Evolutionary conservation across 306 rosid species (phyloP).

Genomic region (Vigna trinervia): DNA sequence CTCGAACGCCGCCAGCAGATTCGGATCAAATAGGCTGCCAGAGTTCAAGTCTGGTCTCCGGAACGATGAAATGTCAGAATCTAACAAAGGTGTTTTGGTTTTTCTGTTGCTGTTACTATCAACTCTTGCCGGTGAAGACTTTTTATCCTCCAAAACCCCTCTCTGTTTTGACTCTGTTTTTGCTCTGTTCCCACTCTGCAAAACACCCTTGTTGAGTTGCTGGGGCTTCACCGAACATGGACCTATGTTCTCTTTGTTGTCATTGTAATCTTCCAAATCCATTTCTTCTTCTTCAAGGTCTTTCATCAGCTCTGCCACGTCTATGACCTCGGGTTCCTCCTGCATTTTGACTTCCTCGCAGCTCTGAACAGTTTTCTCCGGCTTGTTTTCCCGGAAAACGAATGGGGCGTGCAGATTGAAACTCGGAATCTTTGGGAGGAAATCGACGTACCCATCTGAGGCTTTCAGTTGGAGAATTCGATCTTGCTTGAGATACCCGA

Average conservation of each 20-base stretch:
- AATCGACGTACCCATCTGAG: constrained; percentile 63
- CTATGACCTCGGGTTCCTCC: constrained; percentile 54
- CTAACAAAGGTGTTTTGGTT: constrained; percentile 45
- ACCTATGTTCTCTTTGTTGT: constrained; percentile 72
- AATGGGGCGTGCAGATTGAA: constrained; percentile 35
- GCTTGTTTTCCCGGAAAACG: constrained; percentile 50
- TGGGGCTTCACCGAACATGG: constrained; percentile 44
- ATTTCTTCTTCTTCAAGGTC: constrained; percentile 54
- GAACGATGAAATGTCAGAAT: constrained; percentile 60
- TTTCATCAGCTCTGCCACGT: constrained; percentile 59
- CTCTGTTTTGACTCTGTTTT: constrained; percentile 44
- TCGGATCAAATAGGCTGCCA: constrained; percentile 81
- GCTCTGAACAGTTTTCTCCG: constrained; percentile 38
- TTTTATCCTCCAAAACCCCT: constrained; percentile 40
- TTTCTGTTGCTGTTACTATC: constrained; percentile 1
- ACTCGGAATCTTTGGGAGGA: constrained; percentile 44
- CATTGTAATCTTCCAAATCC: constrained; percentile 43
- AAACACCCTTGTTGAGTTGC: not conserved
- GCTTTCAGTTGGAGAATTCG: constrained; percentile 71
- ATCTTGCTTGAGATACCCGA: constrained; percentile 65
- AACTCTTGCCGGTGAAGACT: constrained; percentile 12
- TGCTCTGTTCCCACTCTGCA: constrained; percentile 22
- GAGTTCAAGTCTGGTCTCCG: constrained; percentile 81
- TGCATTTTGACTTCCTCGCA: constrained; percentile 30
- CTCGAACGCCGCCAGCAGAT: constrained; percentile 69